Evolutionary conservation across 2,329 filamentous ascomycete species (phyloP), one percentile per base, ranked within the genome.

Genomic region (Ascochyta rabiei): DNA sequence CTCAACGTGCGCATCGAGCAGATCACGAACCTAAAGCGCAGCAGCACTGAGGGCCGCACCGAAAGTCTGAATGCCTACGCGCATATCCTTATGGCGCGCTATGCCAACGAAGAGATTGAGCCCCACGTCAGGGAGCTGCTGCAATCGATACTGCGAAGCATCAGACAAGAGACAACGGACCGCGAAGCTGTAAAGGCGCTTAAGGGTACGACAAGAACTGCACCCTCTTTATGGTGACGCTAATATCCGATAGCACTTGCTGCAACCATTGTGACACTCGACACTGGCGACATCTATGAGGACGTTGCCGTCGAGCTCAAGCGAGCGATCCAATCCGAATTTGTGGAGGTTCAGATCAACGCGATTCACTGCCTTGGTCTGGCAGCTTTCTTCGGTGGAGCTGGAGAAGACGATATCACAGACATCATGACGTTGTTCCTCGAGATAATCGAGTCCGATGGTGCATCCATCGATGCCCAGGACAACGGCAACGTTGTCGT

Each of bases 381-480:
- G n/a, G 85, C 86, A 21, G 85, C 88, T 1, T 85, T 90, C 63
- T 93, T 91, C 63, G 89, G 89, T 15, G 91, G 91, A 2, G 89
- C 89, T 1, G 83, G 84, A 5, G 82, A 85, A 26, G 85, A 87
- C 28, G 87, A 86, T 18, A 85, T 87, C 0, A 79, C 88, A 35
- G 88, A 92, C 30, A 79, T 90, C 41, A 88, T 96, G 80, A 85
- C 87, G 2, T 90, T 88, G 60, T 78, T 93, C 24, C 77, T 93
- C 10, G 89, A 92, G 54, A 90, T 96, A 44, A 80, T 92, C 16
- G 87, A 90, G 56, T 90, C 87, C 7, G 91, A 96, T 62, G 92
- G 92, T 2, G 82, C 88, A 34, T 85, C 82, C 2, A 81, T 93
- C 37, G 85, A 86, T 6, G 89, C 91, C 0, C 80, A 82, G 31